Base-by-base conservation (phyloP, 306 rosid species). In the Hippophae gyantsensis region DNA sequence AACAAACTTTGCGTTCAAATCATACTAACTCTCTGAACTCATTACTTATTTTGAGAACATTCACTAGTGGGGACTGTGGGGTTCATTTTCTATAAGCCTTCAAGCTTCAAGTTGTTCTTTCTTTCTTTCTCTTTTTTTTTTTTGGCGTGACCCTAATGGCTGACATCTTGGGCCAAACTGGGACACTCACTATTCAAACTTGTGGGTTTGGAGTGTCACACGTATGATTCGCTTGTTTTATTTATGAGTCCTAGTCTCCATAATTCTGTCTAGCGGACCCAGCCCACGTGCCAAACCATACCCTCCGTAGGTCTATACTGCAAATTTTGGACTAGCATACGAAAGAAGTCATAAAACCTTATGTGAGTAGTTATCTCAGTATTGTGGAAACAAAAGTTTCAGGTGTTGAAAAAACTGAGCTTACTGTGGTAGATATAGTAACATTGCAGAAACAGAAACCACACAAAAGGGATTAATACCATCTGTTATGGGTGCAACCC, bases 101-200 rank as follows among this genome's bases (percentile, higher is more conserved):
- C 78, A 67, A 57, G 43, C 8, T 57, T 25, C 9, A 57, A 10
- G 10, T 65, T 72, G 49, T 27, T 67, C 53, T 13, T 12, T 56
- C 54, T 40, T 56, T 38, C 38, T 32, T 32, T 32, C 0, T 32
- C 0, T 0, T 32, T 32, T 32, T 32, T 1, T 2, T 1, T 32
- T 32, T 32, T 32, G 38, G 7, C 54, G 66, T 42, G 68, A 23
- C 32, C 58, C 50, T 58, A 38, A 58, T 27, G 50, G 56, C 8
- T 7, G 79, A 79, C 78, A 75, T 14, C 0, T 2, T 10, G 62
- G 65, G 58, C 60, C 23, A 13, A 9, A 9, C 41, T 71, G 82
- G 79, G 69, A 66, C 69, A 44, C 5, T 58, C 45, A 26, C 14
- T 12, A 40, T 57, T 5, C 5, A 8, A 64, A 3, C 8, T 43